These are phyloP conservation scores for Penicillium sp. DNA, from an alignment of 2,329 filamentous ascomycete genomes.

Conservation along the genomic window DNA sequence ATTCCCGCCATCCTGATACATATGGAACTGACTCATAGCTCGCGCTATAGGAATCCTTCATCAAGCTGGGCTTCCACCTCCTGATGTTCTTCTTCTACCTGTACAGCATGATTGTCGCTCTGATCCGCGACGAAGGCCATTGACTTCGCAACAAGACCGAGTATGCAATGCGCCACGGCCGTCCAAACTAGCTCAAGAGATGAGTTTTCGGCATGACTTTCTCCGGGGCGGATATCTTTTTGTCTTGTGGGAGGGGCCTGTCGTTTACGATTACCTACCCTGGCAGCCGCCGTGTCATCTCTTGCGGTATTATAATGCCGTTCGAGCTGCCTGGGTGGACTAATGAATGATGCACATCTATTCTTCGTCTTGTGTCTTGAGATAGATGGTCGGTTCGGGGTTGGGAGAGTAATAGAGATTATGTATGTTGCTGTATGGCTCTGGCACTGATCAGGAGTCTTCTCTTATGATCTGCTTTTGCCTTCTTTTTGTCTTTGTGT, in stretches of 20 bases:
- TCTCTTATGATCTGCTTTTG: conserved; percentile 18
- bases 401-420: conserved; percentile 18
- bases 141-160: conserved; percentile 53
- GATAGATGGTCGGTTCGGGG: conserved; percentile 12
- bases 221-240: background rate
- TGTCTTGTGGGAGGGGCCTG: background rate
- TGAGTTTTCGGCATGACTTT: conserved; percentile 4
- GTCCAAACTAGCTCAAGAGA: conserved; percentile 18
- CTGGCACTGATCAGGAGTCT: conserved; percentile 10
- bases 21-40: conserved; percentile 8
- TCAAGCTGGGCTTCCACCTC: conserved; percentile 97
- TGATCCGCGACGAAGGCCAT: conserved; percentile 91
- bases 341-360: conserved; percentile 16
- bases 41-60: conserved; percentile 81
- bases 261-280: conserved; percentile 1
- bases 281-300: conserved; percentile 8
- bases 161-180: conserved; percentile 41
- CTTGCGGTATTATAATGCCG: conserved; percentile 8
- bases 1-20: background rate
- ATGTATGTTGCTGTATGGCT: conserved; percentile 11
- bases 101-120: conserved; percentile 95
- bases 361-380: conserved; percentile 14
- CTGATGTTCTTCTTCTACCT: conserved; percentile 99
- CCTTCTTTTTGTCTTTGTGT: conserved; percentile 24
- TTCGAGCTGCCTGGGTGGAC: conserved; percentile 7